phyloP scores from a whole-genome alignment of 1,284 basidiomycete species.

The Microbotryum silenes-acaulis region DNA sequence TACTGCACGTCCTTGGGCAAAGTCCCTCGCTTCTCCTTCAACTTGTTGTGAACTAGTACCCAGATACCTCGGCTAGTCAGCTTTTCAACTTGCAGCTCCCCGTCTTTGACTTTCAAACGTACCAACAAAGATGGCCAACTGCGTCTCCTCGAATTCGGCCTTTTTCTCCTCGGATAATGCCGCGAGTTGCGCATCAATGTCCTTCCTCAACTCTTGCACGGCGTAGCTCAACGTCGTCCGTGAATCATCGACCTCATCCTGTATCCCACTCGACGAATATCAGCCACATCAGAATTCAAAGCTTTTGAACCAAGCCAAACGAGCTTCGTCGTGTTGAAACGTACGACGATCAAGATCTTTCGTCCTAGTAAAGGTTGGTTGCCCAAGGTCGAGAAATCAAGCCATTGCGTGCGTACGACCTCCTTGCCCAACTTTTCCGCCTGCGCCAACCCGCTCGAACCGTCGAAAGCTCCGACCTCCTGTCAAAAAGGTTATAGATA shows the following conservation, averaged over 20 bases:
- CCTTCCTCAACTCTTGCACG: conserved; percentile 72
- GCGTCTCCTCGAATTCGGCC: conserved; percentile 46
- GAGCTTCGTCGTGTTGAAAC: conserved; percentile 36
- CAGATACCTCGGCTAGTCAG: background rate
- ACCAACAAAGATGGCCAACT: conserved; percentile 77
- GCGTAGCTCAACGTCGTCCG: conserved; percentile 66
- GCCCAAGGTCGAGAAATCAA: conserved; percentile 56
- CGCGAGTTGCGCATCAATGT: conserved; percentile 66
- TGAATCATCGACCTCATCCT: conserved; percentile 93
- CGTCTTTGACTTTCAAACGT: conserved; percentile 3
- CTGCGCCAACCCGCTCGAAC: conserved; percentile 9
- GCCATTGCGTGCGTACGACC: conserved; percentile 78
- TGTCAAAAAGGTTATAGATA: too few species aligned
- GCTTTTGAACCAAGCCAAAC: too few species aligned
- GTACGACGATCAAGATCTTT: conserved; percentile 70
- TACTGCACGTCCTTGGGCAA: conserved; percentile 61
- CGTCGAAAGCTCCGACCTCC: conserved; percentile 26
- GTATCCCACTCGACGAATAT: background rate
- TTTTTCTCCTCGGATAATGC: conserved; percentile 50
- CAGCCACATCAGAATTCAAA: too few species aligned
- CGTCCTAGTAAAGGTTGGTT: conserved; percentile 59
- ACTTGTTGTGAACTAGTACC: conserved; percentile 74
- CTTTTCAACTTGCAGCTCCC: background rate
- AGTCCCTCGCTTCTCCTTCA: conserved; percentile 68
- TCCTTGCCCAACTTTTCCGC: conserved; percentile 68